phyloP scores from a whole-genome alignment of 2,329 filamentous ascomycete species.

The Cyanodermella asteris region DNA sequence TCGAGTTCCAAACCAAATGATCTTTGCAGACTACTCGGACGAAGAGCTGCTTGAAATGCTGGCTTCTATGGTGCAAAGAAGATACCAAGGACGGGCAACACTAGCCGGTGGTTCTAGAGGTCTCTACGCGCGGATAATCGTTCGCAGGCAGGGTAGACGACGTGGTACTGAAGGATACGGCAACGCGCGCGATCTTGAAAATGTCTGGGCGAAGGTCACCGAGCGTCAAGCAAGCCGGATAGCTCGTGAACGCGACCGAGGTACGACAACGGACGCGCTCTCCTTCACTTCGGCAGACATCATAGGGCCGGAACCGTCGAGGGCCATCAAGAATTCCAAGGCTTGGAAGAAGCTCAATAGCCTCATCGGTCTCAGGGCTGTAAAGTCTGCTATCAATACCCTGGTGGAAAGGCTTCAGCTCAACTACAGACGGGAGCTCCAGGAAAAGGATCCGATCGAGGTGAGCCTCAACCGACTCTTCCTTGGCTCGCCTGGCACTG shows the following conservation, averaged over 20 bases:
- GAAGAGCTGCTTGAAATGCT: conserved; percentile 42
- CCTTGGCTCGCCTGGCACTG: conserved; percentile 49
- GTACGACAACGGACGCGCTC: conserved; percentile 30
- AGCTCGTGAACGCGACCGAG: conserved; percentile 20
- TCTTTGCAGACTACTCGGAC: conserved; percentile 47
- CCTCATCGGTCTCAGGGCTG: conserved; percentile 35
- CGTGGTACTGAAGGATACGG: conserved; percentile 48
- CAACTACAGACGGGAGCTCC: conserved; percentile 46
- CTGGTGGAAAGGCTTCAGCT: conserved; percentile 38
- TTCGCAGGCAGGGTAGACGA: conserved; percentile 36
- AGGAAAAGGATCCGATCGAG: conserved; percentile 35
- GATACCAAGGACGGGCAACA: conserved; percentile 33
- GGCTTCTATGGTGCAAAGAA: conserved; percentile 28
- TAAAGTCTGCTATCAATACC: conserved; percentile 38
- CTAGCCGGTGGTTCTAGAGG: conserved; percentile 36
- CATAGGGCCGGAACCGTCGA: conserved; percentile 43
- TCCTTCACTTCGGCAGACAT: conserved; percentile 44
- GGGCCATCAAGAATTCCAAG: conserved; percentile 26
- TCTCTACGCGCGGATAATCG: conserved; percentile 40
- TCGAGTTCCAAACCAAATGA: conserved; percentile 41
- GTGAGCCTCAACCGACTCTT: conserved; percentile 49
- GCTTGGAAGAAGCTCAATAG: conserved; percentile 37
- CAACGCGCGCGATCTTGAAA: conserved; percentile 50
- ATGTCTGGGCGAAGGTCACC: conserved; percentile 30
- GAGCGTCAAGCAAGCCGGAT: conserved; percentile 39